Base-by-base conservation (phyloP, 768 basidiomycete species). In the Suillus plorans region DNA sequence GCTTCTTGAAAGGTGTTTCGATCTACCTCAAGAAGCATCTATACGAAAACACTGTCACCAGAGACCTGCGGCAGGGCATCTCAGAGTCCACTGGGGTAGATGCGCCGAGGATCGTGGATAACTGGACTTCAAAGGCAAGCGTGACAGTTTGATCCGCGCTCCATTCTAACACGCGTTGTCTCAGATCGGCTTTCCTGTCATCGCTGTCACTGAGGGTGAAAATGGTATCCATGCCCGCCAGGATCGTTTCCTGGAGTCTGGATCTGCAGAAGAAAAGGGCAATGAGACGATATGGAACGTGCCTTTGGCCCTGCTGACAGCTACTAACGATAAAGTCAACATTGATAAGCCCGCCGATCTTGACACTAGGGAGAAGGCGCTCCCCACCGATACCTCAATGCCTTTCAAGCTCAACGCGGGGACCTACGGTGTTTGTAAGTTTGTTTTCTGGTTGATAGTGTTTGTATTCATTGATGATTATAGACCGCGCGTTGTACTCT, bases 331-430 rank as follows among this genome's bases (percentile, higher is more conserved):
- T 50, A 85, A 88, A 69, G 71, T 81, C 7, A 73, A 73, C 14
- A 74, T 93, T 58, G 85, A 95, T 73, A 86, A 83, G 62, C 79
- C 82, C 41, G 80, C 84, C 16, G 74, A 97, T 60, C 82, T 99
- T 37, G 78, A 83, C 66, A 82, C 86, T 55, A 86, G 94, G 44
- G 89, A 94, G 74, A 83, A 82, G 49, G 81, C 80, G n/a, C 84
- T 95, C 69, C 74, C 84, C 22, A 69, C 98, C n/a, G 89, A 94
- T 74, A 91, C 87, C 13, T 86, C 77, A 74, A 86, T 84, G 72
- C 80, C 87, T 6, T 99, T 89, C 84, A 99, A 99, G 79, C 79
- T 99, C 66, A 99, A 99, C 73, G 90, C 90, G 3, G 89, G 89
- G 49, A 95, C 94, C 1, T 85, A 85, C 59, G 95, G 96, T 65